Evolutionary conservation across 441 rosid species (phyloP).

Genomic region (Arabidopsis lyrata): DNA sequence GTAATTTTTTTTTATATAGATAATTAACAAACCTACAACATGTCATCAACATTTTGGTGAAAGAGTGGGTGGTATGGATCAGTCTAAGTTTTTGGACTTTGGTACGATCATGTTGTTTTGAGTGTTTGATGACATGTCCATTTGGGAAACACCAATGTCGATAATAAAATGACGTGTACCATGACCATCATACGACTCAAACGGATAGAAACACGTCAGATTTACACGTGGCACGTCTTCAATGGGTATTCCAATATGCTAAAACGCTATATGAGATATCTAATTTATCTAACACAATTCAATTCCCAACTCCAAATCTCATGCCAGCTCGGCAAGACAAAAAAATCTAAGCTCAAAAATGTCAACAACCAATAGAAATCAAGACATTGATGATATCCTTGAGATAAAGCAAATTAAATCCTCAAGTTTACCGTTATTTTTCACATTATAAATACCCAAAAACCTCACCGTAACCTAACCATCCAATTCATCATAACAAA

Average conservation of each 20-base stretch:
- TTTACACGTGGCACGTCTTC: slow-evolving; percentile 12
- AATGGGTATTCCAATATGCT: slow-evolving; percentile 10
- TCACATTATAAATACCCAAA: slow-evolving; percentile 13
- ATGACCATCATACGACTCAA: slow-evolving; percentile 17
- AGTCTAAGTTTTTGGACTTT: neutral
- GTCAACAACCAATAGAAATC: slow-evolving; percentile 38
- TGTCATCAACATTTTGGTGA: neutral
- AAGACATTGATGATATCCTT: neutral
- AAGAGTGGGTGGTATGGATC: neutral
- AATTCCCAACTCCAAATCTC: neutral
- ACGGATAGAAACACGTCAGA: slow-evolving; percentile 18
- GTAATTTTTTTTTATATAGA: no score
- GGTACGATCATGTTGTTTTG: neutral
- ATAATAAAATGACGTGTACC: neutral
- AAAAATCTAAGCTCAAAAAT: slow-evolving; percentile 27
- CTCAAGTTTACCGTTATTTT: neutral
- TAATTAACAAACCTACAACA: no score
- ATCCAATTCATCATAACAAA: slow-evolving; percentile 26
- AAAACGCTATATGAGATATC: neutral
- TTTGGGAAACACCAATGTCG: neutral
- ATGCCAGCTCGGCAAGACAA: neutral
- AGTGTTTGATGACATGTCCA: neutral
- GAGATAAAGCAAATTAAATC: slow-evolving; percentile 15
- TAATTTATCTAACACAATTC: neutral
- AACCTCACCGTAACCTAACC: slow-evolving; percentile 13